Conservation (phyloP, 768 basidiomycete species). For the Boletellus emodensis region DNA sequence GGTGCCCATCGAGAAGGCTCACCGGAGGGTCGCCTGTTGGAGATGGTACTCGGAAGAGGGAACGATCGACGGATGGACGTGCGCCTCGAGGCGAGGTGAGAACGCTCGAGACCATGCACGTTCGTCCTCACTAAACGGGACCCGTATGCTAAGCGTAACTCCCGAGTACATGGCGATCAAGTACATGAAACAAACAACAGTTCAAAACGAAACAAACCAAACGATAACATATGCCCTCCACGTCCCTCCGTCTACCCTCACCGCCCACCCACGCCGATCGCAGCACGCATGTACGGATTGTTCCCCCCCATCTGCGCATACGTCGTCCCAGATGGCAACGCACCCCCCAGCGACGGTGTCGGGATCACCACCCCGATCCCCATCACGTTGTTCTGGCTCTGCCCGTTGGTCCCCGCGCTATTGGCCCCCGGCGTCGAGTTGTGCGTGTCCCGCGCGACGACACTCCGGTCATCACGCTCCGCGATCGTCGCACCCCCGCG, state of each 20-base stretch:
- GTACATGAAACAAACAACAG: constrained; percentile 29
- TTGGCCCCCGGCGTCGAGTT: constrained; percentile 48
- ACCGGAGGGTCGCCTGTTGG: too few species aligned
- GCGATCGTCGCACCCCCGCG: constrained; percentile 70
- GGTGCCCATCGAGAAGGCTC: too few species aligned
- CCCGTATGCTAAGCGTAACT: too few species aligned
- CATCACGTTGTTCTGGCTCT: constrained; percentile 42
- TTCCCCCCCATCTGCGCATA: constrained; percentile 58
- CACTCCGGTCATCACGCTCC: constrained; percentile 42
- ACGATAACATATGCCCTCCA: constrained; percentile 16
- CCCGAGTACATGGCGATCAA: constrained; percentile 28
- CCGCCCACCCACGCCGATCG: constrained; percentile 51
- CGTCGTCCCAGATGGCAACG: constrained; percentile 46
- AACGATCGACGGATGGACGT: not conserved
- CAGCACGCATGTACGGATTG: constrained; percentile 63
- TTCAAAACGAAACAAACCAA: constrained; percentile 4
- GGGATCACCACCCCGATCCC: constrained; percentile 42
- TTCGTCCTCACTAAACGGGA: too few species aligned
- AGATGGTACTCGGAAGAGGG: too few species aligned
- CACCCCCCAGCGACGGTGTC: constrained; percentile 35
- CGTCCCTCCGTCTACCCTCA: constrained; percentile 19
- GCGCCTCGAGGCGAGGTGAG: not conserved
- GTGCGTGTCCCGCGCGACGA: constrained; percentile 43
- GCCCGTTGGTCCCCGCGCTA: constrained; percentile 4
- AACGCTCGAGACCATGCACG: not conserved